Evolutionary conservation across 345 rosid species (phyloP).

Genomic region (Crucihimalaya himalaica): DNA sequence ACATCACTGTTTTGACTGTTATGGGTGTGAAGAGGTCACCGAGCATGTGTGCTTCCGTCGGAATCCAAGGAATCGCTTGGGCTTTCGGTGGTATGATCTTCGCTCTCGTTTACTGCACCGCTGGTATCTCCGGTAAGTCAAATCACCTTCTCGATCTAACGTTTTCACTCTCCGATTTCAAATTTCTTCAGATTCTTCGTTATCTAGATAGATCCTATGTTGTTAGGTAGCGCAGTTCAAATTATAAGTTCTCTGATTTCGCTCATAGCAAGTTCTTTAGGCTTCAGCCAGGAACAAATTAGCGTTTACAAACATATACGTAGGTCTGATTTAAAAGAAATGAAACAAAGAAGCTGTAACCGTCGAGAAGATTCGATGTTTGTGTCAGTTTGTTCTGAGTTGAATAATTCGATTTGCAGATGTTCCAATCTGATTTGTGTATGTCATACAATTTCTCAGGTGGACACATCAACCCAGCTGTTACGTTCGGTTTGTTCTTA

Average conservation of each 20-base stretch:
- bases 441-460: constrained; percentile 28
- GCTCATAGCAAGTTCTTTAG: not conserved
- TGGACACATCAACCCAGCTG: constrained; percentile 55
- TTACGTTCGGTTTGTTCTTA: constrained; percentile 44
- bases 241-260: not conserved
- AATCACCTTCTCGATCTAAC: not conserved
- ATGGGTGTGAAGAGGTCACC: constrained; percentile 48
- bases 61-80: constrained; percentile 56
- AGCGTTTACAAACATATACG: not conserved
- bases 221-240: not conserved
- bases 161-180: constrained; percentile 4
- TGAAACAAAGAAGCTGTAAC: not conserved
- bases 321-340: not conserved
- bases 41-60: constrained; percentile 48
- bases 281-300: constrained; percentile 4
- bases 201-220: constrained; percentile 19
- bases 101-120: constrained; percentile 54
- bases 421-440: constrained; percentile 17
- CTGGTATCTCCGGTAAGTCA: constrained; percentile 49
- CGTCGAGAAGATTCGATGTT: not conserved
- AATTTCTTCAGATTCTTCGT: not conserved
- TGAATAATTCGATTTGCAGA: not conserved
- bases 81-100: constrained; percentile 59
- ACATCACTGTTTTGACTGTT: constrained; percentile 50
- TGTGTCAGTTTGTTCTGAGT: not conserved